Percentiles rank a stretch among this genome's conserved stretches.
Conservation (phyloP, 768 basidiomycete genomes). For the Gloeopeniophorella convolvens region DNA sequence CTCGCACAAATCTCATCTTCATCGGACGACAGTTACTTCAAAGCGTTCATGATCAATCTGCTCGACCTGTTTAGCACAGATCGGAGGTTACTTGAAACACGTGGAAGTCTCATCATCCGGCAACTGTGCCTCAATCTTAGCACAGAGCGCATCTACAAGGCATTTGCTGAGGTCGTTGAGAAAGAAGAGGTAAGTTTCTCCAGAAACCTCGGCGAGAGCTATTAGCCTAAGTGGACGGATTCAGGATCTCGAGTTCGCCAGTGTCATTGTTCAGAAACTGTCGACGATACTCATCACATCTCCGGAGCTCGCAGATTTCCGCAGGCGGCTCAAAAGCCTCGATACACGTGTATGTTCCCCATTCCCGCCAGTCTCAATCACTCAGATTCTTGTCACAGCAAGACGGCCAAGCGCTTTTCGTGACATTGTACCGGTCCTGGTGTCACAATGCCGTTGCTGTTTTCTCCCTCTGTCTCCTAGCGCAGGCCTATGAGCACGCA, state of each 20-base stretch:
- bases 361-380: background rate
- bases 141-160: constrained; percentile 90
- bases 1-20: constrained; percentile 95
- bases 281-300: constrained; percentile 96
- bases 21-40: constrained; percentile 94
- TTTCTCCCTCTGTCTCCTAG: constrained; percentile 91
- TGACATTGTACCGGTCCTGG: constrained; percentile 93
- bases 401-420: constrained; percentile 96
- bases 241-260: constrained; percentile 95
- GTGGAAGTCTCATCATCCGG: constrained; percentile 93
- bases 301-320: constrained; percentile 91
- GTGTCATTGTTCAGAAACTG: constrained; percentile 94
- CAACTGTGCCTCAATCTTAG: constrained; percentile 92
- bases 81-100: constrained; percentile 76
- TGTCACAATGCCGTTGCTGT: constrained; percentile 97
- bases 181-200: constrained; percentile 75
- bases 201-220: background rate
- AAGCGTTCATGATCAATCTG: constrained; percentile 90
- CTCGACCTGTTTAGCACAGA: constrained; percentile 95
- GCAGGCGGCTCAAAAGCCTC: constrained; percentile 85
- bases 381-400: constrained; percentile 39
- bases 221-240: background rate
- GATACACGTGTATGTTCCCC: constrained; percentile 71
- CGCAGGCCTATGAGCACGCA: constrained; percentile 98
- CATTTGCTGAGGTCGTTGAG: constrained; percentile 95